These are phyloP conservation scores for Epichloe typhina DNA, from an alignment of 2,329 filamentous ascomycete species.

Conservation along the genomic window DNA sequence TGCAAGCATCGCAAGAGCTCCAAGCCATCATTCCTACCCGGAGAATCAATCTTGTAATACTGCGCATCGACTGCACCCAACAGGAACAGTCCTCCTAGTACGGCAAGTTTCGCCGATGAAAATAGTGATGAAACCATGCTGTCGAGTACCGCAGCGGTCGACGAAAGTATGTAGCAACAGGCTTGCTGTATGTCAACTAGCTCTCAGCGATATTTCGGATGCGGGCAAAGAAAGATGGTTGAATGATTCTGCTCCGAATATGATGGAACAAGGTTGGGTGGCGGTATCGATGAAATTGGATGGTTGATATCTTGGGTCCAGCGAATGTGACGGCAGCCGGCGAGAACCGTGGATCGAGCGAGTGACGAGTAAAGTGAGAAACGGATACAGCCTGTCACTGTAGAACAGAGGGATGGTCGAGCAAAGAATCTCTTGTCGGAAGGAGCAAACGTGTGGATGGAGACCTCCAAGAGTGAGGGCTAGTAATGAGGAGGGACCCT, in stretches of 20 bases:
- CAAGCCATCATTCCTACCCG: conserved; percentile 12
- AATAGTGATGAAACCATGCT: conserved; percentile 3
- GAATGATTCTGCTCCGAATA: background rate
- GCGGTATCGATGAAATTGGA: background rate
- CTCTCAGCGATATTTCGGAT: background rate
- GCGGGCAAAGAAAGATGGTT: background rate
- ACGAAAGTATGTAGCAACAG: background rate
- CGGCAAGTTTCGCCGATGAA: conserved; percentile 1
- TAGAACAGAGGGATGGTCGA: background rate
- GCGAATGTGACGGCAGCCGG: background rate
- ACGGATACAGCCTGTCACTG: background rate
- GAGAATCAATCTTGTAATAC: conserved; percentile 18
- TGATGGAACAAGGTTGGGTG: background rate
- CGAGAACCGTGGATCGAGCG: background rate
- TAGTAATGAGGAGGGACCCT: background rate
- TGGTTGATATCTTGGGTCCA: background rate
- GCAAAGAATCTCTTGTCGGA: background rate
- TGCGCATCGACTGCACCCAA: conserved; percentile 11
- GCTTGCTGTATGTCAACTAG: background rate
- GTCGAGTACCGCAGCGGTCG: background rate
- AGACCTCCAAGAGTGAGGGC: background rate
- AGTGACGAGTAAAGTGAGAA: background rate
- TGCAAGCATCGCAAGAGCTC: background rate
- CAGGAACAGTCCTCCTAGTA: conserved; percentile 1
- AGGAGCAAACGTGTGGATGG: background rate